These are phyloP conservation scores for Phytophthora fragariaefolia DNA, from an alignment of 352 stramenopile genomes.

Conservation along the genomic window DNA sequence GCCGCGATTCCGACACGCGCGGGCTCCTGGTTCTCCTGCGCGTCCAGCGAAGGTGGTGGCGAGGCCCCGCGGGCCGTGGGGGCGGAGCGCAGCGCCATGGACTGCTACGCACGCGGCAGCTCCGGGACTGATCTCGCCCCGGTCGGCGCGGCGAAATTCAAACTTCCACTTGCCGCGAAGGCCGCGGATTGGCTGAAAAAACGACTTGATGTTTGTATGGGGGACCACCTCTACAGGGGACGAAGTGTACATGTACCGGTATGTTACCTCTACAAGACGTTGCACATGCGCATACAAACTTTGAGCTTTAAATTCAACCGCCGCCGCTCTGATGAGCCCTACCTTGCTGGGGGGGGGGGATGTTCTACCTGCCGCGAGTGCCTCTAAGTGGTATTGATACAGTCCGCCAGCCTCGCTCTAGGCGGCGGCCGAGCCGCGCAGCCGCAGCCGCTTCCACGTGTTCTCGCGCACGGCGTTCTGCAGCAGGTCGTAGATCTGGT, in stretches of 20 bases:
- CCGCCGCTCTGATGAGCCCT: neutral
- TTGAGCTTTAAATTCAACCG: slow-evolving; percentile 28
- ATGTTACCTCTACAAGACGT: too few species aligned
- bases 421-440: slow-evolving; percentile 50
- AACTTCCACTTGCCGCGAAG: slow-evolving; percentile 45
- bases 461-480: slow-evolving; percentile 89
- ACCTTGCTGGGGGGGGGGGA: neutral
- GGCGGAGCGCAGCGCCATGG: slow-evolving; percentile 31
- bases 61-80: neutral
- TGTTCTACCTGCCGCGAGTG: slow-evolving; percentile 6
- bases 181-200: slow-evolving; percentile 34
- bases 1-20: slow-evolving; percentile 1
- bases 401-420: slow-evolving; percentile 19
- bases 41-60: neutral
- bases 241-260: too few species aligned
- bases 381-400: slow-evolving; percentile 5
- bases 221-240: too few species aligned
- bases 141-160: slow-evolving; percentile 39
- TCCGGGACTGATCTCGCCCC: slow-evolving; percentile 24
- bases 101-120: slow-evolving; percentile 8
- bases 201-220: neutral
- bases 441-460: slow-evolving; percentile 79
- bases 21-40: slow-evolving; percentile 49
- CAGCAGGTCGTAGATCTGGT: slow-evolving; percentile 86
- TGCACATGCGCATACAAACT: slow-evolving; percentile 30